These are phyloP conservation scores for Euphorbia pulcherrima DNA, from an alignment of 345 rosid genomes.

Conservation along the genomic window DNA sequence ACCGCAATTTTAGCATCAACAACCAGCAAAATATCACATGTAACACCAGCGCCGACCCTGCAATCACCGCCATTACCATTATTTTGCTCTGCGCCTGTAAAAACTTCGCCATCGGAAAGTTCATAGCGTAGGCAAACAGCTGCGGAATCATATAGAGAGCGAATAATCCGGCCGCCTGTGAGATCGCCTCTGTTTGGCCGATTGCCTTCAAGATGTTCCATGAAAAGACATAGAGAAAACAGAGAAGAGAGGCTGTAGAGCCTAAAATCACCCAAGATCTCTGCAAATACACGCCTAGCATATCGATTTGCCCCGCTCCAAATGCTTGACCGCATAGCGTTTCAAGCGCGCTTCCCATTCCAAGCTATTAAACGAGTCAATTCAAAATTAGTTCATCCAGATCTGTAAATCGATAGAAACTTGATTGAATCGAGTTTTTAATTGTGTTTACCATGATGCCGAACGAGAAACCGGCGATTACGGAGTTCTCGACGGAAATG, in stretches of 20 bases:
- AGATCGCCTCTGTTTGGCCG: conserved; percentile 66
- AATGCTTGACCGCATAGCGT: conserved; percentile 94
- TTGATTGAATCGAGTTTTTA: background rate
- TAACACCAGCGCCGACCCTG: conserved; percentile 49
- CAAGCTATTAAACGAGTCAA: conserved; percentile 46
- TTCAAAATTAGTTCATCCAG: background rate
- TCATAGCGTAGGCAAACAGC: conserved; percentile 63
- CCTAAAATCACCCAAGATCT: conserved; percentile 85
- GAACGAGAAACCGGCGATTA: conserved; percentile 86
- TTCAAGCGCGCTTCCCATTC: conserved; percentile 99
- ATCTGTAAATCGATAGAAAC: background rate
- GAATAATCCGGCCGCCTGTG: conserved; percentile 62
- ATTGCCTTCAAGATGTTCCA: conserved; percentile 43
- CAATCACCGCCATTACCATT: conserved; percentile 69
- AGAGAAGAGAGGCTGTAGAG: conserved; percentile 49
- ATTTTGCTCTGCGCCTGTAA: conserved; percentile 91
- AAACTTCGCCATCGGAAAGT: conserved; percentile 80
- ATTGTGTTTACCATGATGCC: conserved; percentile 55
- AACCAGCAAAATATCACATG: conserved; percentile 71
- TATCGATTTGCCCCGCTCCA: conserved; percentile 76
- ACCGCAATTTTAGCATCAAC: conserved; percentile 46
- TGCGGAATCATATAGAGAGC: conserved; percentile 88
- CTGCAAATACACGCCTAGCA: conserved; percentile 86
- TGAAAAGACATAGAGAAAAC: conserved; percentile 62
- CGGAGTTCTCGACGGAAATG: conserved; percentile 79